Base-by-base conservation (phyloP, 345 rosid genomes). In the Euclidium syriacum region DNA sequence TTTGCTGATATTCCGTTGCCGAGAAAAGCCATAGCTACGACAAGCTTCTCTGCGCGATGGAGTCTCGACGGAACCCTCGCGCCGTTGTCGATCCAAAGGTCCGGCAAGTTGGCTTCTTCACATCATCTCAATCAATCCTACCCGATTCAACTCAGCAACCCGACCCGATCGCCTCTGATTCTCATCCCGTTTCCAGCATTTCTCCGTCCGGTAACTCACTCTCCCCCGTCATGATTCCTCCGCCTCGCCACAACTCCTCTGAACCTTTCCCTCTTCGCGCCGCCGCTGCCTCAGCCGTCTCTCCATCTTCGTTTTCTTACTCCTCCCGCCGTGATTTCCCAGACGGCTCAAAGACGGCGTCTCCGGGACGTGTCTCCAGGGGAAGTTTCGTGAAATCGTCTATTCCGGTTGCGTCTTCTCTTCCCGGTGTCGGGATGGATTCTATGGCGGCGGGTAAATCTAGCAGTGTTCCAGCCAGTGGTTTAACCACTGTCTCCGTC, bases 161-260 rank as follows among this genome's bases (percentile, higher is more conserved):
- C 62, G 79, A 72, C 59, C 78, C 77, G 53, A 57, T 65, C 75
- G 19, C 67, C 11, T 17, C 80, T 34, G 56, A 62, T 15, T 30
- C 78, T 43, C 73, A 79, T 34, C 41, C 81, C 22, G 41, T 77
- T 10, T 17, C 78, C 27, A 65, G 64, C 75, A 50, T 69, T 60
- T 81, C 91, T 22, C 85, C 86, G 14, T 77, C 90, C 34, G 85
- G 76, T 4, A 84, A 80, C 75, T 83, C 88, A 20, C 77, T 85
- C 65, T 88, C 92, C 35, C 90, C 96, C 0, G 95, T 91, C 64
- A 86, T 86, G 85, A 88, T 88, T 70, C 96, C 87, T 42, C 98
- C 95, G n/a, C 88, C 92, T 5, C 92, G 83, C 68, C 88, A 77
- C 76, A 58, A 67, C 50, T 76, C 96, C 64, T 76, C 94, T 54